Evolutionary conservation across 768 basidiomycete genomes (phyloP), one percentile per base, ranked within the genome.

Genomic region (Pholiota conissans): DNA sequence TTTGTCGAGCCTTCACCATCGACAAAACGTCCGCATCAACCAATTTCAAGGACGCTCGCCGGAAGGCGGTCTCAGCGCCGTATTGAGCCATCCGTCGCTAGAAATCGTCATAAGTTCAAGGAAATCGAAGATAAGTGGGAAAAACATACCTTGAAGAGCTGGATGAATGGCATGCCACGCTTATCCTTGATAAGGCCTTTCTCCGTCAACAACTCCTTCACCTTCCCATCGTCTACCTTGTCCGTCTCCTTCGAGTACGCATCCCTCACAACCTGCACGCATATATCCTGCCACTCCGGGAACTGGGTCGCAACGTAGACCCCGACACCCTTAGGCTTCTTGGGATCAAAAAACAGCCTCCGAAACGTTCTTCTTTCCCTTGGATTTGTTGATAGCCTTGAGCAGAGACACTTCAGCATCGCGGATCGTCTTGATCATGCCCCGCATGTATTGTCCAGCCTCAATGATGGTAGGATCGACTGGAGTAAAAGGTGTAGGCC

Each of bases 161-260:
- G 91, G 46, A 95, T 84, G 74, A 96, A 98, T 5, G 95, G 95
- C 96, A 98, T 98, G 39, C 83, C 83, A 40, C 87, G 84, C 79
- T 98, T 98, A 76, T 98, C 94, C 81, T 97, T 98, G 75, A 95
- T 87, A 70, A 98, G 69, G 4, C 92, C 94, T 20, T 78, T 80
- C 68, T 84, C 79, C 8, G 79, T 80, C 69, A 98, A 69, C 62
- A 83, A 63, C 65, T 84, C 77, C 70, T 87, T 82, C 50, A 95
- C 84, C 70, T 86, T 87, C 34, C 75, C 85, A 68, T 98, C 95
- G 67, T 99, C 92, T 30, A 98, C 88, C 63, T 79, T 82, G 57
- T 85, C 81, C 26, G 76, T 75, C 53, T 75, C 73, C 53, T 77
- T 77, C 39, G 75, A 74, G 65, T 89, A 95, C 24, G 87, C 76